These are phyloP conservation scores for Marasmius sp. DNA, from an alignment of 1,284 basidiomycete genomes.

Conservation along the genomic window DNA sequence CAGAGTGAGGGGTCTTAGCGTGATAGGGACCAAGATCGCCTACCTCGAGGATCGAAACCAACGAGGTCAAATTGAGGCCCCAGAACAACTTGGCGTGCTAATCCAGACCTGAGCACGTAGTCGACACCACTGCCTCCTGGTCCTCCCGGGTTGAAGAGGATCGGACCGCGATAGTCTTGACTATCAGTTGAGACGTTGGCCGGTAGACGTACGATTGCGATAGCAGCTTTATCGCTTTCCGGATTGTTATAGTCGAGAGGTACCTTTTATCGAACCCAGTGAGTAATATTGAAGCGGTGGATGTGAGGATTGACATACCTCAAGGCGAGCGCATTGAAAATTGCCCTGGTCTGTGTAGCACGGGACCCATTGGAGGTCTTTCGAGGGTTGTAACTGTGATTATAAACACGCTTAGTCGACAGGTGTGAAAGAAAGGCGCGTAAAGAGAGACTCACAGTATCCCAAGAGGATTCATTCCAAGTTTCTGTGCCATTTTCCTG, in stretches of 20 bases:
- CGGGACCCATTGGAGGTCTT: constrained; percentile 10
- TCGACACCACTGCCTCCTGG: constrained; percentile 39
- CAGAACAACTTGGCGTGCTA: constrained; percentile 30
- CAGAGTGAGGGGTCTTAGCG: neutral
- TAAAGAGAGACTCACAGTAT: too few relatives aligned
- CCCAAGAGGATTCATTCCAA: too few relatives aligned
- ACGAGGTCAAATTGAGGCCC: constrained; percentile 49
- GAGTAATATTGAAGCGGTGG: neutral
- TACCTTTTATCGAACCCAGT: neutral
- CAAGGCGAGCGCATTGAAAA: constrained; percentile 13
- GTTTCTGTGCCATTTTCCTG: too few relatives aligned
- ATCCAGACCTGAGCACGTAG: constrained; percentile 26
- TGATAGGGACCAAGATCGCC: neutral
- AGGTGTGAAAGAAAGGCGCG: too few relatives aligned
- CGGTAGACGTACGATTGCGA: constrained; percentile 36
- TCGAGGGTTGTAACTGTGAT: neutral
- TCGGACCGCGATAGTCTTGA: constrained; percentile 40
- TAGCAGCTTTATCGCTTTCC: constrained; percentile 25
- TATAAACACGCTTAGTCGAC: too few relatives aligned
- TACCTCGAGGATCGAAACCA: constrained; percentile 48
- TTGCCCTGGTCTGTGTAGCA: constrained; percentile 4
- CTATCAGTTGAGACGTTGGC: constrained; percentile 19
- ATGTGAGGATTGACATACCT: neutral
- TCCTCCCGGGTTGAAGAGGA: constrained; percentile 54
- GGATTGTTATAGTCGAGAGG: constrained; percentile 21